A percentile compares a stretch with the other conserved stretches of the same genome.
phyloP scores from a whole-genome alignment of 1,139 yeast genomes.

The Kluyveromyces marxianus region DNA sequence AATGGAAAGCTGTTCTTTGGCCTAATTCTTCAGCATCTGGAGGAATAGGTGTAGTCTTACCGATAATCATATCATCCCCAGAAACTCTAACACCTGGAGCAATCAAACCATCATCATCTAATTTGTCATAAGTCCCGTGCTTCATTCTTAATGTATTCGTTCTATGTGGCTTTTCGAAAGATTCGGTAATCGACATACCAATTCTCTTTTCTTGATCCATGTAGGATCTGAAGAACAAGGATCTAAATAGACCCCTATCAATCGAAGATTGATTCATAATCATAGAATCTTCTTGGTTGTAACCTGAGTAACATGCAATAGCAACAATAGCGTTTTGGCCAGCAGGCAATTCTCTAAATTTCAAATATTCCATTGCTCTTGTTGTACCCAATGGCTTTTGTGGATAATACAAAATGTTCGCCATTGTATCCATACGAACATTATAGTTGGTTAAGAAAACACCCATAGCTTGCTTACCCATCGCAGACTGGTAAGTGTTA shows the following conservation, averaged over 20 bases:
- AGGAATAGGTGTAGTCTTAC: constrained; percentile 97
- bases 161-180: constrained; percentile 91
- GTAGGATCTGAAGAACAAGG: constrained; percentile 90
- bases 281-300: constrained; percentile 99
- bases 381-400: constrained; percentile 99
- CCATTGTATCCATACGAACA: constrained; percentile 99
- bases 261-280: constrained; percentile 98
- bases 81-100: constrained; percentile 98
- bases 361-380: constrained; percentile 96
- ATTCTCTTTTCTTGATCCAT: constrained; percentile 98
- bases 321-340: constrained; percentile 99
- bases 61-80: constrained; percentile 97
- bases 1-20: constrained; percentile 95
- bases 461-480: constrained; percentile 99
- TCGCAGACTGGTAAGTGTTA: constrained; percentile 97
- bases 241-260: constrained; percentile 93
- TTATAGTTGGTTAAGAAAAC: constrained; percentile 93
- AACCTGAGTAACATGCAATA: constrained; percentile 95
- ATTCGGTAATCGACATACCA: constrained; percentile 96
- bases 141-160: constrained; percentile 90
- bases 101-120: constrained; percentile 96
- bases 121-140: constrained; percentile 95
- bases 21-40: constrained; percentile 98
- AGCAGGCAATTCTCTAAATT: constrained; percentile 96
- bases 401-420: constrained; percentile 92